Evolutionary conservation across 495 filamentous ascomycete species (phyloP).

Genomic region (Penicillium nucicola): DNA sequence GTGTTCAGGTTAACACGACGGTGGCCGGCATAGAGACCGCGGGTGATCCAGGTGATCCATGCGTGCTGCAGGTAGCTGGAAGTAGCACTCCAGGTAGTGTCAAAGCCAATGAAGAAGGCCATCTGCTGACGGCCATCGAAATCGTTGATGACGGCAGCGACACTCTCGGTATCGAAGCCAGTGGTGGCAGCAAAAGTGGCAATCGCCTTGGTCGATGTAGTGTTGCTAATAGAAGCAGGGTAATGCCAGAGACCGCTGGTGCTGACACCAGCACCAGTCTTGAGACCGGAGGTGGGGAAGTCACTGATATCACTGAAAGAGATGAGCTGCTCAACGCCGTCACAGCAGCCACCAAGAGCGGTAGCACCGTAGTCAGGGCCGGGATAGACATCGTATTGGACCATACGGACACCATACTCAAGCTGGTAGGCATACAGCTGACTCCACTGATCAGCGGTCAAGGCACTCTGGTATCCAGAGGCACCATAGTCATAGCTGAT

Average conservation of each 20-base stretch:
- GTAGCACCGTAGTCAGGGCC: slow-evolving; percentile 46
- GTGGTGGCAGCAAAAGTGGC: slow-evolving; percentile 46
- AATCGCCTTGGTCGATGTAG: slow-evolving; percentile 50
- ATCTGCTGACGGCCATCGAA: slow-evolving; percentile 57
- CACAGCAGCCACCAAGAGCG: slow-evolving; percentile 45
- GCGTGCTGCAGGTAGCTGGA: slow-evolving; percentile 59
- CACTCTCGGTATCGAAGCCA: slow-evolving; percentile 21
- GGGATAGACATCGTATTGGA: slow-evolving; percentile 57
- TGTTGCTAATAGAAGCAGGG: slow-evolving; percentile 52
- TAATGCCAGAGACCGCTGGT: slow-evolving; percentile 57
- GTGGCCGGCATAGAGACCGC: slow-evolving; percentile 53
- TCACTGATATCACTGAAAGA: slow-evolving; percentile 45
- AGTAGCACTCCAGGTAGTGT: slow-evolving; percentile 53
- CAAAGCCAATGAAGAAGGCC: slow-evolving; percentile 57
- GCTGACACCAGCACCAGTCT: slow-evolving; percentile 47
- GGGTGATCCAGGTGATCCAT: slow-evolving; percentile 62
- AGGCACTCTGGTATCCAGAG: slow-evolving; percentile 45
- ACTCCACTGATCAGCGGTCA: slow-evolving; percentile 57
- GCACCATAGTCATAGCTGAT: slow-evolving; percentile 53
- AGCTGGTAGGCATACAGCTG: slow-evolving; percentile 56
- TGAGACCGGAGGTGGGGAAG: slow-evolving; percentile 50
- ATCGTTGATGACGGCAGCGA: slow-evolving; percentile 61
- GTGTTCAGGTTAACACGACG: slow-evolving; percentile 55
- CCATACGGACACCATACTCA: slow-evolving; percentile 57
- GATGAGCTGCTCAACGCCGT: slow-evolving; percentile 50